Conservation (phyloP, 1,284 basidiomycete genomes). For the Apiotrichum laibachii region DNA sequence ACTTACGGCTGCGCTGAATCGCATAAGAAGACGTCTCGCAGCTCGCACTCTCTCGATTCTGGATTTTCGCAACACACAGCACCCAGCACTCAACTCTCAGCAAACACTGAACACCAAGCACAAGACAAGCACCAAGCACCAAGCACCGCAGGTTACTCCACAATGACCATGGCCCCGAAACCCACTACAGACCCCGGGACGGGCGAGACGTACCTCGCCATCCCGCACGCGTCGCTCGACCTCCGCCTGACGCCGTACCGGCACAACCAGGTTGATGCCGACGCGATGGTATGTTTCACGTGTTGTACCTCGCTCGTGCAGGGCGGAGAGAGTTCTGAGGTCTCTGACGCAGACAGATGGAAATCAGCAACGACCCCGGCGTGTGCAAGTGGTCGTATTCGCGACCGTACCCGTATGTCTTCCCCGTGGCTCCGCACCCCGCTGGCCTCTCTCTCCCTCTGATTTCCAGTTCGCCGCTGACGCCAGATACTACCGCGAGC, state of each 20-base stretch:
- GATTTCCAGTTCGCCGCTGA: neutral
- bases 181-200: neutral
- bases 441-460: neutral
- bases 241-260: constrained; percentile 5
- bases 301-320: neutral
- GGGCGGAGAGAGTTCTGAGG: neutral
- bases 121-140: too few species aligned
- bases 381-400: constrained; percentile 4
- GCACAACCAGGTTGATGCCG: neutral
- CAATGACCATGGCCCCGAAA: neutral
- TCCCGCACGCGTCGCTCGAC: neutral
- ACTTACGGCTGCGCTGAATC: too few species aligned
- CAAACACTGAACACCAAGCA: too few species aligned
- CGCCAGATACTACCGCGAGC: neutral
- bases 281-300: neutral
- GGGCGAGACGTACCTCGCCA: constrained; percentile 1
- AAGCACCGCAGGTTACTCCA: too few species aligned
- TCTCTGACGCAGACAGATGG: too few species aligned
- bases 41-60: too few species aligned
- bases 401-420: constrained; percentile 2
- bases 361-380: neutral
- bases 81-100: too few species aligned
- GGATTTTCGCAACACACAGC: too few species aligned
- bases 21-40: too few species aligned
- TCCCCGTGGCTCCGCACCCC: neutral